These are phyloP conservation scores for Syzygium aromaticum DNA, from an alignment of 345 rosid genomes.

Conservation along the genomic window DNA sequence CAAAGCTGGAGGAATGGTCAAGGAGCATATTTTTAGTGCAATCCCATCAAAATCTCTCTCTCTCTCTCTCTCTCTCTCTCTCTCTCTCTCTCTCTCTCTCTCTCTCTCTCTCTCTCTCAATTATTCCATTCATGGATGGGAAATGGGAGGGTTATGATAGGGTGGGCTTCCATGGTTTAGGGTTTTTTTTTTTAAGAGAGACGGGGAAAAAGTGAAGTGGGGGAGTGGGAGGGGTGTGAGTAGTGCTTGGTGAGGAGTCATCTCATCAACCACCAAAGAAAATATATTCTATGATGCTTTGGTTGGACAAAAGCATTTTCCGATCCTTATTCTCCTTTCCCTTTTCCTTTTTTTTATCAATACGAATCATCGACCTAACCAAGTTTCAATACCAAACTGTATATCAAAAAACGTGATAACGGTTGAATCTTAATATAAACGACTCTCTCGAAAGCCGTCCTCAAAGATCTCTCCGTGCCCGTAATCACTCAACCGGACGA, in stretches of 20 bases:
- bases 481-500: background rate
- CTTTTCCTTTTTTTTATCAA: background rate
- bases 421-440: background rate
- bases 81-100: conserved; percentile 8
- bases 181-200: background rate
- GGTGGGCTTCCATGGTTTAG: background rate
- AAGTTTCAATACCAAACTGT: background rate
- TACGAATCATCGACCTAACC: background rate
- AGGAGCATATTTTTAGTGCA: conserved; percentile 39
- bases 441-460: background rate
- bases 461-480: background rate
- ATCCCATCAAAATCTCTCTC: conserved; percentile 19
- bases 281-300: background rate
- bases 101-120: conserved; percentile 1
- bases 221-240: background rate
- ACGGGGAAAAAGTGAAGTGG: background rate
- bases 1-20: conserved; percentile 31
- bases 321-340: conserved; percentile 4
- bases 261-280: conserved; percentile 34
- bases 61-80: conserved; percentile 8
- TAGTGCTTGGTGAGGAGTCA: conserved; percentile 40
- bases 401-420: background rate
- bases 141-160: background rate
- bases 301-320: conserved; percentile 7
- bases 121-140: background rate